Percentiles rank a stretch among this genome's conserved stretches.
Conservation (phyloP, 2,329 filamentous ascomycete species). For the Venturia aucupariae region DNA sequence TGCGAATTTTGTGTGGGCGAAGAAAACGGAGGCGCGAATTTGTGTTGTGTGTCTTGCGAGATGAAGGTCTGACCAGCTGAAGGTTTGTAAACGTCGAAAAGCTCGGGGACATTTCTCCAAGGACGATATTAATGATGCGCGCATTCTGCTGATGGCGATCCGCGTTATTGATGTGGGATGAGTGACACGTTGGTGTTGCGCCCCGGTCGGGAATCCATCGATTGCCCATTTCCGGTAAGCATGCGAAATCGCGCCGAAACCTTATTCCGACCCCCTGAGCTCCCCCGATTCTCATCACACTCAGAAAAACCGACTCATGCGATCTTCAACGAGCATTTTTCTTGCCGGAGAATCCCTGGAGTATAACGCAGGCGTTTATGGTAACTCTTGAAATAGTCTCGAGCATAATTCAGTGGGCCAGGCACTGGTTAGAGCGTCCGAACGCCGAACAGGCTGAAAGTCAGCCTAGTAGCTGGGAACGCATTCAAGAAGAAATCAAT, state of each 20-base stretch:
- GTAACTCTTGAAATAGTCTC: neutral
- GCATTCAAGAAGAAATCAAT: neutral
- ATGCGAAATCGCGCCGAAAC: neutral
- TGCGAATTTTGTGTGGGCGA: too few species aligned
- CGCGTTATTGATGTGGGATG: neutral
- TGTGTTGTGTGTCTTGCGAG: too few species aligned
- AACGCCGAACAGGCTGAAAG: neutral
- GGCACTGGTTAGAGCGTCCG: neutral
- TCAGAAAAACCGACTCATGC: neutral
- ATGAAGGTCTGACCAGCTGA: too few species aligned
- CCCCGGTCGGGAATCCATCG: neutral
- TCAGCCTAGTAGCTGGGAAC: neutral
- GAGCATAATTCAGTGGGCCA: neutral
- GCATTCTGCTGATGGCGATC: neutral
- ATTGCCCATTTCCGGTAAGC: neutral
- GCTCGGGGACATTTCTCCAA: too few species aligned
- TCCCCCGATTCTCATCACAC: neutral
- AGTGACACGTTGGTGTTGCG: neutral
- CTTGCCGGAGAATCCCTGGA: neutral
- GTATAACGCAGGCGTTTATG: fast-evolving
- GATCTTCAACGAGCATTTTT: neutral
- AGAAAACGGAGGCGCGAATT: too few species aligned
- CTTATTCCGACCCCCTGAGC: neutral
- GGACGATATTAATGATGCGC: neutral
- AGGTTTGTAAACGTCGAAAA: too few species aligned